A percentile compares a stretch with the other conserved stretches of the same genome.
These are phyloP conservation scores for Malus hybrid DNA, from an alignment of 331 rosid genomes.

Conservation along the genomic window DNA sequence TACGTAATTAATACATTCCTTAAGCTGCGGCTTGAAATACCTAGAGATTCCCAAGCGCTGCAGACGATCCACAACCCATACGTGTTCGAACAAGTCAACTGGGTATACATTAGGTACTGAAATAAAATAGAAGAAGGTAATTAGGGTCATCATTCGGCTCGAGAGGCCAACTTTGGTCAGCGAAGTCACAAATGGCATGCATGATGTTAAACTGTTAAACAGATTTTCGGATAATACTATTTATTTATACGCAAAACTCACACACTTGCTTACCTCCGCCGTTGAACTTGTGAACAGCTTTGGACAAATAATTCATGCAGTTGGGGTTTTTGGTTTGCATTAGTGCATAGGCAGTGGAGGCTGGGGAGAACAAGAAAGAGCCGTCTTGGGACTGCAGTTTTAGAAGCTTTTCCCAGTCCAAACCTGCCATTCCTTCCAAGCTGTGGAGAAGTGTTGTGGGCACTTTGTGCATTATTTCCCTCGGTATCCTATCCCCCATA, in stretches of 20 bases:
- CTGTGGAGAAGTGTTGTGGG: constrained; percentile 84
- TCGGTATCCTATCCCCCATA: constrained; percentile 61
- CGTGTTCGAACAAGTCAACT: constrained; percentile 75
- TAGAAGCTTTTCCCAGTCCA: constrained; percentile 79
- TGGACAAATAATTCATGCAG: constrained; percentile 53
- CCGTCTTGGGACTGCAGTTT: constrained; percentile 80
- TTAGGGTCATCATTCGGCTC: too few relatives aligned
- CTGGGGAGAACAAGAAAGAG: constrained; percentile 85
- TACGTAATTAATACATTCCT: constrained; percentile 51
- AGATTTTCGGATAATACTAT: too few relatives aligned
- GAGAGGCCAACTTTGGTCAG: too few relatives aligned
- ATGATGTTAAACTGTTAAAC: neutral
- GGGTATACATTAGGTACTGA: constrained; percentile 82
- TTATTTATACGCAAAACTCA: too few relatives aligned
- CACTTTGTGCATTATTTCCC: constrained; percentile 76
- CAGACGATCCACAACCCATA: constrained; percentile 80
- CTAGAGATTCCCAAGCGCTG: constrained; percentile 75
- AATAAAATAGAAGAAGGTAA: neutral
- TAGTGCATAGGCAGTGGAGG: constrained; percentile 85
- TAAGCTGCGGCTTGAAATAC: constrained; percentile 48
- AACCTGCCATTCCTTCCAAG: constrained; percentile 79
- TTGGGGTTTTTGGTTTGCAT: constrained; percentile 60
- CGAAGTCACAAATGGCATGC: neutral
- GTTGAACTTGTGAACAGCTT: constrained; percentile 45
- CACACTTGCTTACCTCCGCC: constrained; percentile 67